Evolutionary conservation across 768 basidiomycete genomes (phyloP), one percentile per base, ranked within the genome.

Genomic region (Russula emetica): DNA sequence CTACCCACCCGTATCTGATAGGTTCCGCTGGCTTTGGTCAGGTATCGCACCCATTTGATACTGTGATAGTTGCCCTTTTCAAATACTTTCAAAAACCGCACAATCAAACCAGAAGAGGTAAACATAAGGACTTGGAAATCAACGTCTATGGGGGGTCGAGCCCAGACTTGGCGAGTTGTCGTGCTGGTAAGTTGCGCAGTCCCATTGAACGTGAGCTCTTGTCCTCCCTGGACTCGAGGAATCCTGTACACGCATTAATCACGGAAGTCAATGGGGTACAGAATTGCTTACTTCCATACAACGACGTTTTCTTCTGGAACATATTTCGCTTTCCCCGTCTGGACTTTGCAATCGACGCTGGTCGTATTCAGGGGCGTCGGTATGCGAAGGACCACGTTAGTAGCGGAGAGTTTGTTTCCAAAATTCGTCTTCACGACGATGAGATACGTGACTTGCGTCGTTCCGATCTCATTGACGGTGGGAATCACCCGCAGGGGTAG

Each of bases 101-200:
- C 97, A 56, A 96, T 89, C 70, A 99, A 74, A 2, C 97, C 97
- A 13, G 96, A 98, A 13, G 97, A 83, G 0, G 97, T 98, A 76
- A 98, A 93, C 97, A 99, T 99, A 69, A 99, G 81, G 62, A 99
- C 97, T 77, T 95, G 94, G 77, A 99, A 99, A 74, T 99, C 97
- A 67, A 98, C 87, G 69, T 96, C 92, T 71, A 99, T 98, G 8
- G 97, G 97, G 20, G 97, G 97, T 60, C 97, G 81, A 3, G 95
- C 94, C 97, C 97, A 99, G 5, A 96, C 87, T 81, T 98, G 94
- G 38, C 94, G 87, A 63, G 85, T 83, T 0, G 97, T 99, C 36
- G 94, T 96, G 64, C 85, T 84, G 2, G 95, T 92, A 66, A 98
- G 78, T 38, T 83, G 82, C 7, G 94, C 96, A 10, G 86, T 84